Percentiles rank a stretch among this genome's conserved stretches.
Evolutionary conservation across 2,329 filamentous ascomycete species (phyloP).

Genomic region (Monosporascus cannonballus): DNA sequence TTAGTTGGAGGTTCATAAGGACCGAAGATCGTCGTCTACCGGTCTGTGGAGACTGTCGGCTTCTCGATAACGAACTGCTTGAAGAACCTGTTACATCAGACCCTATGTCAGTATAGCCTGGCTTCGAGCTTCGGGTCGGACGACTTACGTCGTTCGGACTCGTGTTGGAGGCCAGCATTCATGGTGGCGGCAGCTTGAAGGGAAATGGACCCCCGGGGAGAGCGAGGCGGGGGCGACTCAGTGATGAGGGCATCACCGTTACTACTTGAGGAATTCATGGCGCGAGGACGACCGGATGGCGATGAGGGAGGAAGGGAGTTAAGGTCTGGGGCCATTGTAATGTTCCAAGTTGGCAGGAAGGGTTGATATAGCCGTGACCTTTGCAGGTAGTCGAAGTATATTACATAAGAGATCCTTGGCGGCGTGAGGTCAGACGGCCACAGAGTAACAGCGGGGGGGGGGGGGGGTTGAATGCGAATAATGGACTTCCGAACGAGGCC

Average conservation of each 20-base stretch:
- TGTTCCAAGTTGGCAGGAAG: not conserved
- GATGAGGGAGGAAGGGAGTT: conserved; percentile 52
- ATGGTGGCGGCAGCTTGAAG: conserved; percentile 71
- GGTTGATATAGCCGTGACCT: not conserved
- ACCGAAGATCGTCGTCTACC: conserved; percentile 62
- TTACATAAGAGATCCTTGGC: no score
- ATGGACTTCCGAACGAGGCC: no score
- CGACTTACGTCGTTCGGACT: conserved; percentile 50
- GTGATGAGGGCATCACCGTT: conserved; percentile 26
- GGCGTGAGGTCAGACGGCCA: no score
- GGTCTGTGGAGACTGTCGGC: conserved; percentile 38
- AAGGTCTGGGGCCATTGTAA: conserved; percentile 47
- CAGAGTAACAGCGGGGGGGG: no score
- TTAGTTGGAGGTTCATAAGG: conserved; percentile 67
- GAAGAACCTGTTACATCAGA: conserved; percentile 37
- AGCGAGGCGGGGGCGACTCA: conserved; percentile 56
- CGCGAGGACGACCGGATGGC: conserved; percentile 30
- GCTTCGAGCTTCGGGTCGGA: not conserved
- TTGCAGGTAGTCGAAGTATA: no score
- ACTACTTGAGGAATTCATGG: conserved; percentile 27
- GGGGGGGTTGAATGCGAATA: no score
- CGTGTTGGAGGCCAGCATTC: conserved; percentile 68
- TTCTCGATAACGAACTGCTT: conserved; percentile 43
- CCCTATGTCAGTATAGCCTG: conserved; percentile 3
- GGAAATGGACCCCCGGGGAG: conserved; percentile 52